Conservation (phyloP, 371 early-diverging fungal species). For the Basidiobolus heterosporus region DNA sequence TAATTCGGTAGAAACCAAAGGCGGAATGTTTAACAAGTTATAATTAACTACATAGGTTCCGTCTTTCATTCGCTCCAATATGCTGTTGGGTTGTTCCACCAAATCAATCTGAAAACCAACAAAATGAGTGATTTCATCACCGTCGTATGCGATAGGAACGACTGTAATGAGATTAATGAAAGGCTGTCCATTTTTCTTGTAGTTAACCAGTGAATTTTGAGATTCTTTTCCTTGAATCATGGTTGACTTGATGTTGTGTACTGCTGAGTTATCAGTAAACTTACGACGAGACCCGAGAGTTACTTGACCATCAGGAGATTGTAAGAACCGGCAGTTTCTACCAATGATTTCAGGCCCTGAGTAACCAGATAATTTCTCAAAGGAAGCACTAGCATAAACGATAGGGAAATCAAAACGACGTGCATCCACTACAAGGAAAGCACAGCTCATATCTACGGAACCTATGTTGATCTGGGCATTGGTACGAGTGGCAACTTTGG, state of each 20-base stretch:
- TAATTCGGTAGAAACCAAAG: slow-evolving; percentile 4
- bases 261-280: slow-evolving; percentile 32
- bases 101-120: slow-evolving; percentile 51
- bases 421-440: slow-evolving; percentile 30
- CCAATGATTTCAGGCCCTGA: slow-evolving; percentile 27
- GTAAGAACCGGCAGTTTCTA: slow-evolving; percentile 49
- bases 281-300: slow-evolving; percentile 21
- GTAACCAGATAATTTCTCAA: slow-evolving; percentile 41
- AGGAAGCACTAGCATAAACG: slow-evolving; percentile 35
- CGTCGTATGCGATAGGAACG: slow-evolving; percentile 26
- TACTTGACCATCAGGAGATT: slow-evolving; percentile 26
- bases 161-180: slow-evolving; percentile 48
- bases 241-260: slow-evolving; percentile 26
- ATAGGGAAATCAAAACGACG: slow-evolving; percentile 24
- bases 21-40: slow-evolving; percentile 18
- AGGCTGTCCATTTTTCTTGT: slow-evolving; percentile 42
- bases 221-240: slow-evolving; percentile 30
- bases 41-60: slow-evolving; percentile 37
- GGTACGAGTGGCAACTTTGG: slow-evolving; percentile 19
- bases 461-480: slow-evolving; percentile 31
- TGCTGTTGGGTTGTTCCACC: slow-evolving; percentile 49
- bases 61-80: slow-evolving; percentile 36
- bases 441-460: slow-evolving; percentile 35
- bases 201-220: slow-evolving; percentile 43
- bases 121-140: slow-evolving; percentile 32